Evolutionary conservation across 2,329 filamentous ascomycete genomes (phyloP), one percentile per base, ranked within the genome.

Genomic region (Hypoxylon sp.): DNA sequence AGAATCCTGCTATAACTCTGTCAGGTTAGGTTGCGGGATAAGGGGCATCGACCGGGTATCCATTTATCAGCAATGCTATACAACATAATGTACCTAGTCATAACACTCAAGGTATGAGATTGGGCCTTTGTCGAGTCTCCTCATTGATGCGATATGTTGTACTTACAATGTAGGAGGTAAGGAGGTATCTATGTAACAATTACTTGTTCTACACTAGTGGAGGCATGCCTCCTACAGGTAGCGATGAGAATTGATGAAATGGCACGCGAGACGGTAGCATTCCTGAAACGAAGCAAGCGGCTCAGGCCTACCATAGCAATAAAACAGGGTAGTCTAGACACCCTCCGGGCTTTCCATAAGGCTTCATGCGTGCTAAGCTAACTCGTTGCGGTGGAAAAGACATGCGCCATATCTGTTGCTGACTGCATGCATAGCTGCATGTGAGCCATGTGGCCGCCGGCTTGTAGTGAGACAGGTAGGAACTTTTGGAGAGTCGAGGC

Each of bases 371-470:
- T 61, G 37, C 29, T 61, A 48, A 50, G 16, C 48, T 47, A 47
- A 37, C 29, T 48, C 14, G 19, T 48, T 47, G 9, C 34, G 27
- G 29, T 48, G 25, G 25, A 55, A 29, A 14, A 21, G 46, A 11
- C 23, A 51, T 51, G 52, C 52, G 57, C 52, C 19, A 61, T 50
- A 65, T 56, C 37, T 58, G 41, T 25, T 53, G 62, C 51, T 65
- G 63, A 58, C 52, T 54, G 63, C 63, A 65, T 65, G 51, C 46
- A 46, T 52, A 27, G n/a, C 55, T 54, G 50, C 55, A 60, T 51
- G 52, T 57, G 37, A 62, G 61, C 65, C 65, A 68, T 68, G 65
- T 68, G 65, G 65, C 58, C 62, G 19, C 58, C 60, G 39, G 48
- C 53, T 25, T 52, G 25, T 32, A 48, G 45, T 34, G 55, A 59